Evolutionary conservation across 306 rosid genomes (phyloP).

Genomic region (Dalbergia oliveri): DNA sequence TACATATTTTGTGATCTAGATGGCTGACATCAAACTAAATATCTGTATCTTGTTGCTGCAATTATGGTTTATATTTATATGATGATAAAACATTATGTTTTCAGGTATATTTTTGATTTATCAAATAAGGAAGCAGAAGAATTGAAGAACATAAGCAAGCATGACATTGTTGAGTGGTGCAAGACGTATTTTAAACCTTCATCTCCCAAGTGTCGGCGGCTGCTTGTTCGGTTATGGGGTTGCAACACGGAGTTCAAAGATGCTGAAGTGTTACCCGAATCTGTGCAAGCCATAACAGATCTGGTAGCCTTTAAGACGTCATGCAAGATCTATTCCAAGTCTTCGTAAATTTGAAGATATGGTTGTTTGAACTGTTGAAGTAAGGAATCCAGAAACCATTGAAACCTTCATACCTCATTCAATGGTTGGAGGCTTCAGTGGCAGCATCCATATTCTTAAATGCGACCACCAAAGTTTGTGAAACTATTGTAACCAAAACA

Average conservation of each 20-base stretch:
- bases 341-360: constrained; percentile 50
- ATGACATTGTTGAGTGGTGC: constrained; percentile 80
- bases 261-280: constrained; percentile 50
- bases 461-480: neutral
- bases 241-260: constrained; percentile 75
- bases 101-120: constrained; percentile 83
- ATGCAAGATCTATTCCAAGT: constrained; percentile 69
- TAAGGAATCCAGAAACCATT: constrained; percentile 7
- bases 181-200: constrained; percentile 66
- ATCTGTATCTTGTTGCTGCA: constrained; percentile 21
- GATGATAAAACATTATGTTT: constrained; percentile 37
- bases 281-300: constrained; percentile 65
- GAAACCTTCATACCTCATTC: constrained; percentile 38
- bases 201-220: constrained; percentile 81
- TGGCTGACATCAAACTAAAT: constrained; percentile 1
- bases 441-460: constrained; percentile 27
- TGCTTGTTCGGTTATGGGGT: constrained; percentile 87
- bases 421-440: neutral
- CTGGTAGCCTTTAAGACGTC: constrained; percentile 69
- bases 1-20: constrained; percentile 13
- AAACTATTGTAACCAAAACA: too few relatives aligned
- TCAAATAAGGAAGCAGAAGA: constrained; percentile 85
- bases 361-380: constrained; percentile 18
- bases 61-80: constrained; percentile 11
- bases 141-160: constrained; percentile 65